Percentiles rank a stretch among this genome's conserved stretches.
Conservation (phyloP, 1,284 basidiomycete species). For the Xerocomus cyaneibrunnescens region DNA sequence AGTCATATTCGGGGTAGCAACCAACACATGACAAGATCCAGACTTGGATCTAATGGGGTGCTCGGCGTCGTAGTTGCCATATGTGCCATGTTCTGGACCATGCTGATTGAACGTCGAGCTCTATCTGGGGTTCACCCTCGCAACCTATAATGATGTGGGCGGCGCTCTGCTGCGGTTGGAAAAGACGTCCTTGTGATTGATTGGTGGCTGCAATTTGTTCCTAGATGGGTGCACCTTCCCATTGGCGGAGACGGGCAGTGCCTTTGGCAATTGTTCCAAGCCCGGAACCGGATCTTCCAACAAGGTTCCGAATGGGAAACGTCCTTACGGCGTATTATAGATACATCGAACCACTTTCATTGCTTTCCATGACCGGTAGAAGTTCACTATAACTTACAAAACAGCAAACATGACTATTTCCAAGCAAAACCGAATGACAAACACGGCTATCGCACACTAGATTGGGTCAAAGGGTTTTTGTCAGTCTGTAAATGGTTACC, state of each 20-base stretch:
- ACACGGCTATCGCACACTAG: conserved; percentile 8
- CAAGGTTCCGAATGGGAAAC: conserved; percentile 33
- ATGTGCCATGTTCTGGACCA: conserved; percentile 38
- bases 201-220: conserved; percentile 33
- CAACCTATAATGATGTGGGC: conserved; percentile 14
- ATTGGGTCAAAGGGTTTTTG: conserved; percentile 32
- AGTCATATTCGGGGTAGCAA: conserved; percentile 36
- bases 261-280: conserved; percentile 32
- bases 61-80: conserved; percentile 42
- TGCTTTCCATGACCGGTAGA: conserved; percentile 21
- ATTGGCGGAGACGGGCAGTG: conserved; percentile 31
- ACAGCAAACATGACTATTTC: conserved; percentile 20
- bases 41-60: conserved; percentile 32
- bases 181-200: conserved; percentile 28
- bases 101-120: conserved; percentile 22
- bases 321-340: conserved; percentile 22
- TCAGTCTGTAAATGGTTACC: conserved; percentile 12
- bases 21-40: conserved; percentile 28
- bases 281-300: conserved; percentile 36
- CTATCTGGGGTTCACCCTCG: conserved; percentile 28
- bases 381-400: conserved; percentile 26
- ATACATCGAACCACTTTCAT: conserved; percentile 29
- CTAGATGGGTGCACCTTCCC: conserved; percentile 20
- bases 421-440: conserved; percentile 16
- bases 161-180: conserved; percentile 28